Evolutionary conservation across 1,284 basidiomycete species (phyloP).

Genomic region (Chalciporus sp.): DNA sequence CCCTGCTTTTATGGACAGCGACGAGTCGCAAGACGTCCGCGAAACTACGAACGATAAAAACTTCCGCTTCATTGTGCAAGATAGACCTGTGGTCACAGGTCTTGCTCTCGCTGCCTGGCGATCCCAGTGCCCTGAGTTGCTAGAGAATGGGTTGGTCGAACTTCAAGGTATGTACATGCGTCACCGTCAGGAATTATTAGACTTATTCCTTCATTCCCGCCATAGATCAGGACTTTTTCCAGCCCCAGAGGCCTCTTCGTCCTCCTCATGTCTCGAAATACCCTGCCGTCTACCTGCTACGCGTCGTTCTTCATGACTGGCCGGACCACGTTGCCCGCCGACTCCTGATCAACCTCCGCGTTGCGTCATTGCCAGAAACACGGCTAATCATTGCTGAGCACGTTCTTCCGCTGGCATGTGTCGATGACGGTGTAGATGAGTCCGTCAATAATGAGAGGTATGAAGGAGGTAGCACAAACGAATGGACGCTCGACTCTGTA

Average conservation of each 20-base stretch:
- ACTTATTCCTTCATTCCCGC: neutral
- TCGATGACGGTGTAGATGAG: conserved; percentile 41
- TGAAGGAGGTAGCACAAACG: conserved; percentile 12
- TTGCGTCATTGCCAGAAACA: conserved; percentile 53
- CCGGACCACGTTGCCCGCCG: conserved; percentile 59
- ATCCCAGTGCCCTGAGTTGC: conserved; percentile 58
- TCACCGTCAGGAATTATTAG: neutral
- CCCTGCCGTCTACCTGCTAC: conserved; percentile 66
- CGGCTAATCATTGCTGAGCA: conserved; percentile 69
- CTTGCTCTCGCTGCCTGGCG: conserved; percentile 68
- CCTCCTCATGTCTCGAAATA: conserved; percentile 35
- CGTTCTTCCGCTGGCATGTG: conserved; percentile 67
- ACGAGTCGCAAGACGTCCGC: neutral
- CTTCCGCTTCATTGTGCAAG: conserved; percentile 64
- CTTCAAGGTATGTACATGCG: conserved; percentile 52
- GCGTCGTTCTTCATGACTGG: conserved; percentile 77
- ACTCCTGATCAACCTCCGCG: conserved; percentile 52
- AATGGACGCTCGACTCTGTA: conserved; percentile 29
- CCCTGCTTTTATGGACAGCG: neutral
- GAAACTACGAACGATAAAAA: conserved; percentile 5
- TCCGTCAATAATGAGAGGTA: conserved; percentile 4
- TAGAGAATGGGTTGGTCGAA: conserved; percentile 54
- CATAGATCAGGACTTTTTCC: conserved; percentile 72
- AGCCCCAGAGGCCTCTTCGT: conserved; percentile 50
- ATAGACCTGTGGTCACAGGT: conserved; percentile 61